Evolutionary conservation across 257 asterid species (phyloP), one percentile per base, ranked within the genome.

Genomic region (Nicotiana knightiana): DNA sequence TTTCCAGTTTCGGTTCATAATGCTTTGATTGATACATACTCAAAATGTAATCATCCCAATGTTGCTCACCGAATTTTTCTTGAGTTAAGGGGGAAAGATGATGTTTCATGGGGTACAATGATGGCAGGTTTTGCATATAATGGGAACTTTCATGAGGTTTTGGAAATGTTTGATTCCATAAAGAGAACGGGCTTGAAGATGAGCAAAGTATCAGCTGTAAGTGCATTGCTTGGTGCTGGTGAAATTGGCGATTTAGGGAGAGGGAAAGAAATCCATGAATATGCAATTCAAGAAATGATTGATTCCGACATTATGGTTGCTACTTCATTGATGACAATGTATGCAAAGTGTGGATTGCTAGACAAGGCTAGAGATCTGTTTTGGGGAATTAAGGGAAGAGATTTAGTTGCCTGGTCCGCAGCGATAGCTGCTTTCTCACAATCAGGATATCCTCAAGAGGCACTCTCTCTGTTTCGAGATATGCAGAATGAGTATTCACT

Each of bases 41-140:
- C 85, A 2, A 88, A 88, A 82, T 88, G 91, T 78, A 86, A 85
- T 13, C 32, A 16, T 79, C 26, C 82, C 0, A 58, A 66, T 54
- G 57, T 48, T 2, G 88, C 86, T 84, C 76, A 83, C 21, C 18
- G 21, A 51, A 59, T 88, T 59, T 86, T 88, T 61, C 71, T 81
- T 62, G 67, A 37, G 75, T 53, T 83, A 83, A 53, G 43, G 80
- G 21, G 75, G 64, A 84, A 63, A 37, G 88, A 88, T 85, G 88
- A 86, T 73, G 87, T 88, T 61, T 81, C 89, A 18, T 88, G 89
- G 89, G 91, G 89, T n/a, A 81, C 87, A n/a, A 84, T 86, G 84
- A 86, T 88, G 89, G 84, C 89, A 2, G 91, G 91, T 43, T 86
- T 83, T 88, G 85, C 83, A 24, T 85, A 88, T 85, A 88, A 85